phyloP scores from a whole-genome alignment of 495 filamentous ascomycete genomes.

The Patellaria atrata region DNA sequence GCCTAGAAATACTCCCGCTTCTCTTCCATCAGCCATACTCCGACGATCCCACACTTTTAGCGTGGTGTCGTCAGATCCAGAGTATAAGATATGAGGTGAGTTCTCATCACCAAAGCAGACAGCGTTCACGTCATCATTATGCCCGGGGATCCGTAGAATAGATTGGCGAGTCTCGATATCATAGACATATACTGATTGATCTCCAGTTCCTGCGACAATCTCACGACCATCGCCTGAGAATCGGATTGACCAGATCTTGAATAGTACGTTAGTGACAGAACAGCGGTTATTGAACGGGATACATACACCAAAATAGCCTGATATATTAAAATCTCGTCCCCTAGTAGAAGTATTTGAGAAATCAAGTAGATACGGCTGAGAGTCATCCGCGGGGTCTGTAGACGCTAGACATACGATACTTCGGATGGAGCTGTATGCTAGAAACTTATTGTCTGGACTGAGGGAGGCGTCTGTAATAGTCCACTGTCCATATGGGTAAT shows the following conservation, averaged over 20 bases:
- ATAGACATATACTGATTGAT: conserved; percentile 74
- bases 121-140: conserved; percentile 85
- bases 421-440: conserved; percentile 79
- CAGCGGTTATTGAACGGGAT: background rate
- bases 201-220: conserved; percentile 75
- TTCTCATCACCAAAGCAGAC: conserved; percentile 85
- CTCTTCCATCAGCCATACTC: conserved; percentile 72
- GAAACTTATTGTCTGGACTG: conserved; percentile 79
- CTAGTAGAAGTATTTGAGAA: conserved; percentile 40
- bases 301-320: conserved; percentile 8
- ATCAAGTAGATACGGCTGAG: conserved; percentile 63
- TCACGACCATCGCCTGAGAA: conserved; percentile 90
- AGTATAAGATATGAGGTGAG: conserved; percentile 91
- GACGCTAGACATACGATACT: conserved; percentile 70
- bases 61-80: conserved; percentile 86
- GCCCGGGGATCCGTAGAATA: conserved; percentile 61
- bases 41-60: conserved; percentile 95
- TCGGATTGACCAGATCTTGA: conserved; percentile 67
- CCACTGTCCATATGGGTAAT: conserved; percentile 79
- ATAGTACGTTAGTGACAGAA: conserved; percentile 6
- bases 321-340: conserved; percentile 23
- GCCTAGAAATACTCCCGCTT: conserved; percentile 83
- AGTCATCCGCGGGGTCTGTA: conserved; percentile 67
- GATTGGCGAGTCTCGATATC: conserved; percentile 68
- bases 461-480: conserved; percentile 89